Evolutionary conservation across 805 yeast genomes (phyloP), one percentile per base, ranked within the genome.

Genomic region (Brettanomyces naardenensis): DNA sequence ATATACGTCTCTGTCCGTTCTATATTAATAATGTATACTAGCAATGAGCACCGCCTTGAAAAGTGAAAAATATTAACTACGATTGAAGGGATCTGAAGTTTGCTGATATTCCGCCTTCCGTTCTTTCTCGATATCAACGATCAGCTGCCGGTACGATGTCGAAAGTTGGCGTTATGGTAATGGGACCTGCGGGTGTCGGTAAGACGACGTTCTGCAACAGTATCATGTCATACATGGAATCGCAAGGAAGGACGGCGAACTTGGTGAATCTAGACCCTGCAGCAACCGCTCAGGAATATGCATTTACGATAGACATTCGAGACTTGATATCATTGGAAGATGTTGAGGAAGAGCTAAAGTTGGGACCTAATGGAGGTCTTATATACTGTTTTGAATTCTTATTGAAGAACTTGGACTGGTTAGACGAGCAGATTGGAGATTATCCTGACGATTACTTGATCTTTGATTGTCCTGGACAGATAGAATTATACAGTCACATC

Each of bases 161-260:
- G 3, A 71, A 95, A 63, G 95, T 88, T 2, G 98, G 97, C 41
- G 90, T 87, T 10, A 65, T 92, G 44, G 95, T 89, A 1, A 62
- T 92, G 46, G 98, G 98, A 1, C 98, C 98, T 15, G 98, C 98
- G 1, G 98, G 98, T 28, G 97, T 84, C 7, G 98, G 98, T 9
- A 90, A 83, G 49, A 78, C 92, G 33, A 87, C 98, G 0, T 92
- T 90, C 54, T 90, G 97, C 64, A 84, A 86, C 52, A 69, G 95
- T 3, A 71, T 92, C 43, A 81, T 92, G 32, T 63, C 90, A 1
- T 83, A 90, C 58, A 83, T 92, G 79, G 95, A 88, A 58, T 71
- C 87, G 15, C 71, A 84, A 26, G 97, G 97, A 1, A 78, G 98
- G 44, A 68, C 95, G 27, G 97, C 95, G 3, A 97, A 92, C 59